Conservation (phyloP, 2,329 filamentous ascomycete genomes). For the Penicillium expansum region DNA sequence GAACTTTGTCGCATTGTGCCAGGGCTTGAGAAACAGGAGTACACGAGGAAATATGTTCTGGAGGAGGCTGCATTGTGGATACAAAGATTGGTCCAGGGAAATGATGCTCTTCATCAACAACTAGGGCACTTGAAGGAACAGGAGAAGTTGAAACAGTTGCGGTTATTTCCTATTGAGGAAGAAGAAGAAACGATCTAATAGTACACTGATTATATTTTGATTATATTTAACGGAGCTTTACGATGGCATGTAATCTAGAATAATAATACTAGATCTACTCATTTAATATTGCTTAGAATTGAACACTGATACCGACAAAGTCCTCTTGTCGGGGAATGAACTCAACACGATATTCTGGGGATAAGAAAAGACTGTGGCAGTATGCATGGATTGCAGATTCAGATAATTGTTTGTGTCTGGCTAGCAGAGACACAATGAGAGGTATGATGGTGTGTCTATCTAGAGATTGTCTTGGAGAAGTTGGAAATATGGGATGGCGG, state of each 20-base stretch:
- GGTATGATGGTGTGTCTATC: no score
- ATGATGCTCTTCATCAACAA: conserved; percentile 11
- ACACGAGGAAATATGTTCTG: conserved; percentile 21
- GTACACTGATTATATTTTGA: not conserved
- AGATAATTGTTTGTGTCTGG: not conserved
- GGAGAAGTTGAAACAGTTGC: not conserved
- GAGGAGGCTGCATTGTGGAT: conserved; percentile 16
- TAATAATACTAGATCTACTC: not conserved
- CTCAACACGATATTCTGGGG: not conserved
- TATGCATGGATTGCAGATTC: not conserved
- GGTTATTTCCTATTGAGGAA: conserved; percentile 1
- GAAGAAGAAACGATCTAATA: no score
- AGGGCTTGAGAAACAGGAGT: conserved; percentile 15
- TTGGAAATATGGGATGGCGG: no score
- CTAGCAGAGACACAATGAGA: no score
- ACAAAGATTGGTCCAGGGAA: conserved; percentile 9
- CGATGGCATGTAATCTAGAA: not conserved
- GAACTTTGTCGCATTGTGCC: conserved; percentile 18
- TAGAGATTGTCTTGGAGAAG: no score
- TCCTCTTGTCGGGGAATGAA: not conserved
- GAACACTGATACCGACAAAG: not conserved
- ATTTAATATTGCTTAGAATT: not conserved
- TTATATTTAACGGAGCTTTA: not conserved
- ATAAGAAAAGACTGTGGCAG: not conserved
- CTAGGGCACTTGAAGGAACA: conserved; percentile 4